These are phyloP conservation scores for Salisapilia sapeloensis DNA, from an alignment of 352 stramenopile genomes.

Conservation along the genomic window DNA sequence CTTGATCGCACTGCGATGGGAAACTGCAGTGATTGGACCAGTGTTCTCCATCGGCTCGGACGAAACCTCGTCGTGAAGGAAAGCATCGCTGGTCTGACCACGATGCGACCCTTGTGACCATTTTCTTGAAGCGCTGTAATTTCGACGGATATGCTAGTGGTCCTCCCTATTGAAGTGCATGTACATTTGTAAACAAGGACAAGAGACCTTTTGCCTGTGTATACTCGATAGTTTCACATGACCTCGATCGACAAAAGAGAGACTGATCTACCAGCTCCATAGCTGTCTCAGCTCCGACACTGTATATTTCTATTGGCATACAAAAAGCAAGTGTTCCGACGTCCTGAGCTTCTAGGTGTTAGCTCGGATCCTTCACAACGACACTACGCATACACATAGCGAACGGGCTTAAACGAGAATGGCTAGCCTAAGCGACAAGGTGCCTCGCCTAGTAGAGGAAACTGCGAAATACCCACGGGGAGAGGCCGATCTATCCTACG, in stretches of 20 bases:
- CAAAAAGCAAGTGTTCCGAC: no score
- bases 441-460: constrained; percentile 63
- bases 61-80: not conserved
- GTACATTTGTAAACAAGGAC: not conserved
- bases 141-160: not conserved
- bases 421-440: constrained; percentile 56
- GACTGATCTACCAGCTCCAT: constrained; percentile 4
- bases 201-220: not conserved
- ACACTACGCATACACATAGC: not conserved
- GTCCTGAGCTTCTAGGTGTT: constrained; percentile 1
- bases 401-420: constrained; percentile 11
- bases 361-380: not conserved
- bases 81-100: no score
- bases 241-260: constrained; percentile 2
- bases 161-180: constrained; percentile 1
- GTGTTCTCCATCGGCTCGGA: constrained; percentile 13
- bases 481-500: constrained; percentile 62
- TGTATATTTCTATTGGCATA: constrained; percentile 1
- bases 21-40: constrained; percentile 24
- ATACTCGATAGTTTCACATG: not conserved
- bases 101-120: no score
- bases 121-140: not conserved
- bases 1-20: constrained; percentile 37
- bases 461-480: constrained; percentile 47
- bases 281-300: constrained; percentile 2